Base-by-base conservation (phyloP, 768 basidiomycete genomes). In the Russula abietina region DNA sequence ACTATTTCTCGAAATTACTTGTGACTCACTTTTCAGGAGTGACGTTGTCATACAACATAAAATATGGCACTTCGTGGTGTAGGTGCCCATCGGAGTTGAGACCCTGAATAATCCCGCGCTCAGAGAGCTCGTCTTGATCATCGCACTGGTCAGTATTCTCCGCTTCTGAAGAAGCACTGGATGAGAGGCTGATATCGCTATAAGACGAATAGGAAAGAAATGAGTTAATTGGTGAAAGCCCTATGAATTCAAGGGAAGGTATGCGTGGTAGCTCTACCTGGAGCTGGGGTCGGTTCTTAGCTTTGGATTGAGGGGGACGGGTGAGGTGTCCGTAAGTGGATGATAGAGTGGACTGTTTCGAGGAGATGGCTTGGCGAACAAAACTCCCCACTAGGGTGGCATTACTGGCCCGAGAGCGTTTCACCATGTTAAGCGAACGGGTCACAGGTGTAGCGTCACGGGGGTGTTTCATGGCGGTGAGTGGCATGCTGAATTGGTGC, bases 161-260 rank as follows among this genome's bases (percentile, higher is more conserved):
- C 22, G 28, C 24, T 10, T 49, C 45, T 38, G 26, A 46, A 24
- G 28, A 24, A 43, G 46, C 28, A 26, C 38, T 22, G 30, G 39
- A 28, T 30, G n/a, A 36, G 22, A 30, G 22, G 4, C 52, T 52
- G 53, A 43, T 26, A 12, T n/a, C 11, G 22, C 7, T 61, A 30
- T 55, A 43, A 49, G 62, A 30, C 28, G 52, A 64, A 46, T 46
- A 43, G 5, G 55, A 39, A 11, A 63, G 62, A 28, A 63, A 63
- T 8, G 57, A 63, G 9, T 22, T 54, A 3, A 64, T 51, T 28
- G 62, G 48, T 10, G 53, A 55, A 30, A 59, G 46, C n/a, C 62
- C 62, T 5, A 36, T 30, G 48, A 55, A 55, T 22, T 48, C 5
- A 43, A 59, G 6, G n/a, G 57, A 48, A 49, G 49, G 24, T 0